Conservation (phyloP, 2,329 filamentous ascomycete species). For the Atkinsonella hypoxylon region DNA sequence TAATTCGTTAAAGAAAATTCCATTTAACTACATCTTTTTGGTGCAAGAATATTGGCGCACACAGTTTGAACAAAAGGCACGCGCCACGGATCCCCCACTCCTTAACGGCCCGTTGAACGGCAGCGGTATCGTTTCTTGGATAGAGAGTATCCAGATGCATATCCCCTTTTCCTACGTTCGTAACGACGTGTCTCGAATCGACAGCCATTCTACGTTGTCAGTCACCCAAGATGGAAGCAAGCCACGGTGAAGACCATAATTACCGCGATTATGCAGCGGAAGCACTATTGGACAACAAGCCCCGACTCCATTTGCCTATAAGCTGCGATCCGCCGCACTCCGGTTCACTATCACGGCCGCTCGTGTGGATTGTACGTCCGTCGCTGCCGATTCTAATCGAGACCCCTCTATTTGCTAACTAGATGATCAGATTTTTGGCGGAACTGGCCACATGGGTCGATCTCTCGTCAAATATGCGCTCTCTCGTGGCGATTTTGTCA, state of each 20-base stretch:
- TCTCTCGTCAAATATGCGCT: constrained; percentile 77
- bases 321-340: constrained; percentile 77
- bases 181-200: too few species aligned
- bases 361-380: constrained; percentile 63
- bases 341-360: constrained; percentile 56
- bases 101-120: too few species aligned
- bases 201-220: too few species aligned
- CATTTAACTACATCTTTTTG: too few species aligned
- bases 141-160: too few species aligned
- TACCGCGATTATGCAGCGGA: constrained; percentile 10
- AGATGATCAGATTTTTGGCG: constrained; percentile 66
- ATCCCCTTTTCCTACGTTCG: too few species aligned
- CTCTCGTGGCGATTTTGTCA: constrained; percentile 69
- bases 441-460: constrained; percentile 92
- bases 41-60: too few species aligned
- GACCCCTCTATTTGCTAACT: neutral
- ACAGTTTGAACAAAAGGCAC: too few species aligned
- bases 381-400: neutral
- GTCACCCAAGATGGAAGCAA: constrained; percentile 4
- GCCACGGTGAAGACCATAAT: constrained; percentile 2
- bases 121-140: too few species aligned
- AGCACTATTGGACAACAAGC: constrained; percentile 13
- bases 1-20: too few species aligned
- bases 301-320: constrained; percentile 48
- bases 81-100: too few species aligned